Base-by-base conservation (phyloP, 192 early-diverging fungal genomes). In the Geranomyces variabilis region DNA sequence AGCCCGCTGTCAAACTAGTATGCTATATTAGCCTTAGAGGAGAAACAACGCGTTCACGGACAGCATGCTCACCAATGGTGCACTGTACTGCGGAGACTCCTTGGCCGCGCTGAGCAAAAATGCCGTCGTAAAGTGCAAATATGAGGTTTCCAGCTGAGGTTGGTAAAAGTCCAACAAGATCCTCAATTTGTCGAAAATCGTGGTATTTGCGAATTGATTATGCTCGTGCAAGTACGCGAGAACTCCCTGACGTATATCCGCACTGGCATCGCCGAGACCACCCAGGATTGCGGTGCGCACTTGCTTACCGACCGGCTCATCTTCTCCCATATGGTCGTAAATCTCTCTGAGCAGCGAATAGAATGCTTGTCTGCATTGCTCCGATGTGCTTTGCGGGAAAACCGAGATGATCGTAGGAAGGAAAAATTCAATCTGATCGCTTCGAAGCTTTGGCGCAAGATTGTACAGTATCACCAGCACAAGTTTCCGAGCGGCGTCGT, bases 91-190 rank as follows among this genome's bases (percentile, higher is more conserved):
- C 30, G 87, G 84, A 12, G 87, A 82, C 3, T 86, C 77, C 63
- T 87, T 87, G 7, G 87, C 76, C 0, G 79, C 81, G 21, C 86
- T 86, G 28, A 92, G 66, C 33, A 92, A 46, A 73, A 93, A 79
- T 19, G 78, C 77, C 3, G 84, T 84, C 0, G 81, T 78, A 60
- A 87, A 91, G 22, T 81, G 73, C 56, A 90, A 60, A 69, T 85
- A 93, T 10, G 82, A 79, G 22, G 85, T 81, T 73, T 93, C 92
- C 0, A 81, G 75, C 29, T 89, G 79, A 17, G 88, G 78, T 14
- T 82, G 71, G 59, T 91, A 93, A 78, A 70, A 46, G 12, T 36
- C 33, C n/a, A 70, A 56, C 34, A 70, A 56, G 9, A 28, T 43
- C 24, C 41, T 21, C 30, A 44, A 43, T 26, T 44, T 29, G 26